A percentile compares a stretch with the other conserved stretches of the same genome.
Conservation (phyloP, 164 flowering plant genomes). For the Magnolia officinalis region DNA sequence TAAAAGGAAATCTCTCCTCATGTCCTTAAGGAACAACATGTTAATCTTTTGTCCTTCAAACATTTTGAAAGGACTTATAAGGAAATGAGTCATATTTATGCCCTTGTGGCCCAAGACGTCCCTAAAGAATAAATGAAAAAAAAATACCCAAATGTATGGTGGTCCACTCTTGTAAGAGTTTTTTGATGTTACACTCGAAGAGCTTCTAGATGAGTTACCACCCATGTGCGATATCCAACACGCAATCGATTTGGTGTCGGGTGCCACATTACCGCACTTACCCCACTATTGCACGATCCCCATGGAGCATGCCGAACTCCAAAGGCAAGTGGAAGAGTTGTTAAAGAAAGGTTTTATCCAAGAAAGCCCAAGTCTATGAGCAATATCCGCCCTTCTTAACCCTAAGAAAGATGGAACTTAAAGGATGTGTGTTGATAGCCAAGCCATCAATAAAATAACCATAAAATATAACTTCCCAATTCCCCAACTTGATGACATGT, state of each 20-base stretch:
- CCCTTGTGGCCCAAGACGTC: not conserved
- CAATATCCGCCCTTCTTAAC: not conserved
- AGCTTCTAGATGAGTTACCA: not conserved
- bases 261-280: not conserved
- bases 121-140: not conserved
- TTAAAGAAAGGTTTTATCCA: not conserved
- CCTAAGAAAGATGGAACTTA: not conserved
- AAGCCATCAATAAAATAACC: slow-evolving; percentile 4
- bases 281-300: not conserved
- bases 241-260: not conserved
- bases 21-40: not conserved
- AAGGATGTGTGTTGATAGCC: slow-evolving; percentile 8
- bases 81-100: not conserved
- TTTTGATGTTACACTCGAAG: not conserved
- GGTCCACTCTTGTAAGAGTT: not conserved
- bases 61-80: too few species aligned
- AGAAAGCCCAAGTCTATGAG: not conserved
- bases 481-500: slow-evolving; percentile 2
- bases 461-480: not conserved
- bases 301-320: too few species aligned
- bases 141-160: not conserved
- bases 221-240: not conserved
- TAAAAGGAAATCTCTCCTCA: not conserved
- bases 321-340: not conserved
- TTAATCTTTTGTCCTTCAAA: too few species aligned